phyloP scores from a whole-genome alignment of 1,139 yeast genomes.

The Magnusiomyces tetraspermus region DNA sequence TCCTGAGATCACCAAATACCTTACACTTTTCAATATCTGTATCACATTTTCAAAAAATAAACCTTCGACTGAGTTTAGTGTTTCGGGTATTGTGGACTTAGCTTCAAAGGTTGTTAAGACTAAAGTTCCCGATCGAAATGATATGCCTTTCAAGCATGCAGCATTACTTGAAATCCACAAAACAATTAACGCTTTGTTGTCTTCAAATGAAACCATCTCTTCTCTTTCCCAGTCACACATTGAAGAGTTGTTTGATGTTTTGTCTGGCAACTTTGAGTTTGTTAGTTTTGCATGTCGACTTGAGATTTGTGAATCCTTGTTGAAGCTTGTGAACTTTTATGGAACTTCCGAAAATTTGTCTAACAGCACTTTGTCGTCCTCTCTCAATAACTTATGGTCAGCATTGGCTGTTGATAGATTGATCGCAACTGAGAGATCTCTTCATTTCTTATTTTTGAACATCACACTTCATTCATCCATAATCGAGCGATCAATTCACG shows the following conservation, averaged over 20 bases:
- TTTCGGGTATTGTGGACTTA: not conserved
- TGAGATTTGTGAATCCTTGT: conserved; percentile 12
- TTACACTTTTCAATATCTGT: not conserved
- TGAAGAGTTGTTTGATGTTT: conserved; percentile 6
- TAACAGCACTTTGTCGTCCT: not conserved
- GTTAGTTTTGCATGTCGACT: conserved; percentile 14
- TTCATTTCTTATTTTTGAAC: conserved; percentile 50
- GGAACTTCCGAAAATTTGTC: not conserved
- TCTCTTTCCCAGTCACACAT: not conserved
- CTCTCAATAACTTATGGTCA: conserved; percentile 40
- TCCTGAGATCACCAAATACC: not conserved
- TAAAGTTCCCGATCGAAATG: conserved; percentile 2
- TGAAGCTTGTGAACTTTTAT: conserved; percentile 3
- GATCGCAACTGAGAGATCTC: conserved; percentile 52
- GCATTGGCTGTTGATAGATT: conserved; percentile 52
- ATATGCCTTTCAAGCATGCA: conserved; percentile 1
- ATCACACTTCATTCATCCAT: conserved; percentile 35
- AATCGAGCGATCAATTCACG: conserved; percentile 19
- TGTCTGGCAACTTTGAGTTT: conserved; percentile 13
- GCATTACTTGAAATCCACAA: not conserved
- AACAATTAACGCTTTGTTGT: not conserved
- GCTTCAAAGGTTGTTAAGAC: not conserved
- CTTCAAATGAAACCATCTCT: not conserved
- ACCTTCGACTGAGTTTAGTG: not conserved
- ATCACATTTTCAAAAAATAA: not conserved